Conservation (phyloP, 495 filamentous ascomycete species). For the Xylaria palmicola region DNA sequence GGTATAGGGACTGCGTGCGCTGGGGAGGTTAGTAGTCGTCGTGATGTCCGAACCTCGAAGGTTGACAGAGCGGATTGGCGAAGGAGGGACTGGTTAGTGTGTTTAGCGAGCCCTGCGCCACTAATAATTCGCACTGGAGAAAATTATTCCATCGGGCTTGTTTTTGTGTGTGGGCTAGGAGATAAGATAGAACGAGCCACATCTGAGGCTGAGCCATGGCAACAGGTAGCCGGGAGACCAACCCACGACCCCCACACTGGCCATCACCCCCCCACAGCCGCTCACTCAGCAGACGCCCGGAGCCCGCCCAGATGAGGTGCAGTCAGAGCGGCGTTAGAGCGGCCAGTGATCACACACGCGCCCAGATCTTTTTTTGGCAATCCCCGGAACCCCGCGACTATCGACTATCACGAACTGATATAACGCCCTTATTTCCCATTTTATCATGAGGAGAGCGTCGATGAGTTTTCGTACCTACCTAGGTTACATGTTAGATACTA, state of each 20-base stretch:
- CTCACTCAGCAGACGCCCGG: too few species aligned
- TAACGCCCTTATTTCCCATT: not conserved
- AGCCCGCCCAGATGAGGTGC: too few species aligned
- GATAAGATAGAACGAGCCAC: conserved; percentile 14
- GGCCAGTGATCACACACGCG: too few species aligned
- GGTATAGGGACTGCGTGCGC: conserved; percentile 25
- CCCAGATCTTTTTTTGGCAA: too few species aligned
- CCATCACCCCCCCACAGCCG: not conserved
- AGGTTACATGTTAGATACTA: too few species aligned
- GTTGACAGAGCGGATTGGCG: conserved; percentile 27
- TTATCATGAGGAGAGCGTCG: too few species aligned
- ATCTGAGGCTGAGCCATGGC: conserved; percentile 5
- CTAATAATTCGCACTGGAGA: conserved; percentile 24
- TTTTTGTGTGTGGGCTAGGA: conserved; percentile 23
- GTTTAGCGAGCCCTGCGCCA: conserved; percentile 36
- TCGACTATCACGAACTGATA: not conserved
- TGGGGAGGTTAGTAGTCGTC: conserved; percentile 35
- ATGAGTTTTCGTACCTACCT: too few species aligned
- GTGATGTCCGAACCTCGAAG: conserved; percentile 33
- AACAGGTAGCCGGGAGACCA: not conserved
- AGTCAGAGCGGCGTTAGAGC: too few species aligned
- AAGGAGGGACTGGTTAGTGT: conserved; percentile 29
- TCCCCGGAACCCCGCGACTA: not conserved
- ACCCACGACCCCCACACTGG: not conserved
- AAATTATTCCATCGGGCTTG: conserved; percentile 21